Conservation (phyloP, 345 rosid species). For the Eucalyptus camaldulensis region DNA sequence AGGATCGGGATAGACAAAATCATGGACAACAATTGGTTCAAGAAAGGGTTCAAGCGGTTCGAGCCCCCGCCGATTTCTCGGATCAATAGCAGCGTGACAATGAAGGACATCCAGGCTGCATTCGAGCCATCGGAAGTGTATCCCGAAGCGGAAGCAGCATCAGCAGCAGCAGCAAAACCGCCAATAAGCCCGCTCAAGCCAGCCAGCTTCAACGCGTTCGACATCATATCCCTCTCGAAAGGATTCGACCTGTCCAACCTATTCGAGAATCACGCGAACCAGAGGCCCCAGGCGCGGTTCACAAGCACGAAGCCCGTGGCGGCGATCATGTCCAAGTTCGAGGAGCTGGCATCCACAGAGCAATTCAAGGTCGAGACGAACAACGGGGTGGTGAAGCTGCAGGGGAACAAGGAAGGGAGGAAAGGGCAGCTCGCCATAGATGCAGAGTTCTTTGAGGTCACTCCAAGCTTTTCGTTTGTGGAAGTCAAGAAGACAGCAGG, state of each 20-base stretch:
- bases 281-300: conserved; percentile 28
- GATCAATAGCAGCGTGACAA: conserved; percentile 1
- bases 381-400: conserved; percentile 48
- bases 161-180: neutral
- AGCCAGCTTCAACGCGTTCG: conserved; percentile 58
- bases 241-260: conserved; percentile 75
- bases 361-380: conserved; percentile 31
- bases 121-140: conserved; percentile 6
- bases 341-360: conserved; percentile 54
- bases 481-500: conserved; percentile 68
- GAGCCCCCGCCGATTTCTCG: conserved; percentile 27
- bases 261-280: conserved; percentile 35
- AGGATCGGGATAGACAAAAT: conserved; percentile 50
- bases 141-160: neutral
- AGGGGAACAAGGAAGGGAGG: conserved; percentile 57
- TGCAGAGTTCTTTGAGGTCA: conserved; percentile 69
- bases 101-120: conserved; percentile 28
- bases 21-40: conserved; percentile 60
- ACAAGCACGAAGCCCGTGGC: conserved; percentile 44
- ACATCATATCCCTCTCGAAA: conserved; percentile 65
- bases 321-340: conserved; percentile 55
- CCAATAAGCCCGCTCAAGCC: conserved; percentile 11
- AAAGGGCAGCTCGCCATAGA: conserved; percentile 71
- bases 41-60: conserved; percentile 40
- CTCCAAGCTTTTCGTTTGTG: conserved; percentile 59